A percentile compares a stretch with the other conserved stretches of the same genome.
phyloP scores from a whole-genome alignment of 2,329 filamentous ascomycete genomes.

The Aspergillus luchuensis region DNA sequence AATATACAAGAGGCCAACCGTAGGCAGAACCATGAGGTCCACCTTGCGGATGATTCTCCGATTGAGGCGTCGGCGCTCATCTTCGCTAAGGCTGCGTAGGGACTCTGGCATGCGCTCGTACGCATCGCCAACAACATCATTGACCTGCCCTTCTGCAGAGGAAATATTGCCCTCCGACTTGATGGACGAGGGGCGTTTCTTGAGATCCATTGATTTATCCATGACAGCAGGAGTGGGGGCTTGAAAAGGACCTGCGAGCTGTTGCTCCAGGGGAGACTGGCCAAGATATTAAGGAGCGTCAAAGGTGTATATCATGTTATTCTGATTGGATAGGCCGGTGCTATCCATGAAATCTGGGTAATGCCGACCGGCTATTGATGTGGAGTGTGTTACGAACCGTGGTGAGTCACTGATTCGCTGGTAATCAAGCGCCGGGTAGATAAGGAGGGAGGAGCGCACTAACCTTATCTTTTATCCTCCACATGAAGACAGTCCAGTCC shows the following conservation, averaged over 20 bases:
- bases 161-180: slow-evolving; percentile 23
- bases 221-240: no score
- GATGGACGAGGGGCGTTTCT: slow-evolving; percentile 17
- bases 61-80: slow-evolving; percentile 28
- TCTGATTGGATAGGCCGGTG: neutral
- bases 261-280: neutral
- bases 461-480: neutral
- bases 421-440: neutral
- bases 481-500: neutral
- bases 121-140: slow-evolving; percentile 1
- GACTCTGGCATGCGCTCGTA: slow-evolving; percentile 29
- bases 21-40: slow-evolving; percentile 34
- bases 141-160: slow-evolving; percentile 28
- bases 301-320: neutral
- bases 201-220: slow-evolving; percentile 19
- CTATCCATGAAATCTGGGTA: neutral
- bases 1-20: slow-evolving; percentile 43
- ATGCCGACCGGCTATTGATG: neutral
- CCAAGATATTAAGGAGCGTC: slow-evolving; percentile 3
- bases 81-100: slow-evolving; percentile 25
- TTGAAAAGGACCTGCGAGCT: no score
- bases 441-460: neutral
- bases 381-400: neutral
- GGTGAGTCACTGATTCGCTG: neutral
- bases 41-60: slow-evolving; percentile 32